A percentile compares a stretch with the other conserved stretches of the same genome.
These are phyloP conservation scores for Colletotrichum sp. DNA, from an alignment of 2,329 filamentous ascomycete genomes.

Conservation along the genomic window DNA sequence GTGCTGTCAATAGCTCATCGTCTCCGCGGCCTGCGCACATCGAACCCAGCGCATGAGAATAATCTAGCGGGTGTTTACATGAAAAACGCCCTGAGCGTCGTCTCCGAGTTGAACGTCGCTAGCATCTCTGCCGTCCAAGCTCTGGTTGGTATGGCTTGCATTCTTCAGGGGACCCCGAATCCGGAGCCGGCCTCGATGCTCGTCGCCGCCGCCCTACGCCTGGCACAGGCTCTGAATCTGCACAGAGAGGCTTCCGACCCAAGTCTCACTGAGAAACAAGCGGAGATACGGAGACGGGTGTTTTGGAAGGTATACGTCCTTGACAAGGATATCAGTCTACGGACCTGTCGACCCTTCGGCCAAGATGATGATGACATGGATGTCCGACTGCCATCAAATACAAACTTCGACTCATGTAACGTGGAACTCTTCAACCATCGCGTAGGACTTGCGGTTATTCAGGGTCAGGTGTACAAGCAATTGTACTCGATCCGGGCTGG, in stretches of 20 bases:
- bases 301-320: background rate
- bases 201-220: slow-evolving; percentile 23
- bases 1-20: background rate
- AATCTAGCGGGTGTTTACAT: background rate
- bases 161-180: slow-evolving; percentile 28
- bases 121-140: slow-evolving; percentile 27
- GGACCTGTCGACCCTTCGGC: slow-evolving; percentile 24
- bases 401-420: background rate
- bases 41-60: background rate
- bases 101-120: slow-evolving; percentile 23
- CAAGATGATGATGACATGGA: slow-evolving; percentile 33
- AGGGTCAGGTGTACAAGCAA: slow-evolving; percentile 28
- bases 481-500: slow-evolving; percentile 27
- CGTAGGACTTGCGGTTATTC: slow-evolving; percentile 25
- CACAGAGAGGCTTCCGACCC: slow-evolving; percentile 22
- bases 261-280: background rate
- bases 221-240: slow-evolving; percentile 26
- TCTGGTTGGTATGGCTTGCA: slow-evolving; percentile 25
- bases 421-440: background rate
- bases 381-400: slow-evolving; percentile 23
- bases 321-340: slow-evolving; percentile 29
- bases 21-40: background rate
- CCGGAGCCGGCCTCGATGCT: slow-evolving; percentile 24
- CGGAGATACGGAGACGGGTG: background rate
- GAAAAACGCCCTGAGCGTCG: background rate